These are phyloP conservation scores for Paecilomyces sp. DNA, from an alignment of 2,329 filamentous ascomycete genomes.

Conservation along the genomic window DNA sequence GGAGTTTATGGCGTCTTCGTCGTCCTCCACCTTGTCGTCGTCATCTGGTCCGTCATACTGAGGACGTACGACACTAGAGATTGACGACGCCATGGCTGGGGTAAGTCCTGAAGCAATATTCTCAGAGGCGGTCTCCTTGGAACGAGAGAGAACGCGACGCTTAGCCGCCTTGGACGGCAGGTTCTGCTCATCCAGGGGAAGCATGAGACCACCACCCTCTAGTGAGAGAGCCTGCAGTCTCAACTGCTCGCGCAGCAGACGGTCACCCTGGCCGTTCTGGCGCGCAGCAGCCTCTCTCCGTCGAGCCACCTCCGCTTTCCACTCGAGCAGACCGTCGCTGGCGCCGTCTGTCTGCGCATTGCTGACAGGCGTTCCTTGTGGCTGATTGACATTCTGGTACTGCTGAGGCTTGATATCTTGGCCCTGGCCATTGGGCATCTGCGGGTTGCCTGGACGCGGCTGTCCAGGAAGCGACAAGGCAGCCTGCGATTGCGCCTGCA, in stretches of 20 bases:
- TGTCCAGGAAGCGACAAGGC: constrained; percentile 29
- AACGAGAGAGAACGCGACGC: constrained; percentile 19
- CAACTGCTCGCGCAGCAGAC: constrained; percentile 35
- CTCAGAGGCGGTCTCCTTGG: constrained; percentile 2
- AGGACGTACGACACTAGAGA: constrained; percentile 18
- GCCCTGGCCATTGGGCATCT: constrained; percentile 30
- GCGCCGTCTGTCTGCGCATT: constrained; percentile 71
- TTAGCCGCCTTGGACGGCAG: constrained; percentile 29
- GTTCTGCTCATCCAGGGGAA: constrained; percentile 34
- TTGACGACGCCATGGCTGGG: constrained; percentile 1
- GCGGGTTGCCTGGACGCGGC: constrained; percentile 21
- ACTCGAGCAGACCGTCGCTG: constrained; percentile 49
- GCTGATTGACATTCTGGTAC: constrained; percentile 30
- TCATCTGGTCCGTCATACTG: constrained; percentile 54
- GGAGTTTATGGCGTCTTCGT: constrained; percentile 97
- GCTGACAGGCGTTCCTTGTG: constrained; percentile 33
- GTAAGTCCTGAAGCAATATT: constrained; percentile 2
- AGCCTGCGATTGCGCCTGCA: constrained; percentile 34
- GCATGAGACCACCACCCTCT: constrained; percentile 40
- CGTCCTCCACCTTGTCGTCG: constrained; percentile 54
- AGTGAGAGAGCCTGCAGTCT: constrained; percentile 32
- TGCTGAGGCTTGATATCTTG: constrained; percentile 37
- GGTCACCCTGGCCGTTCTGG: constrained; percentile 29
- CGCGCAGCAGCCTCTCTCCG: constrained; percentile 32
- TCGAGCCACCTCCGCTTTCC: constrained; percentile 39